These are phyloP conservation scores for Apiotrichum gamsii DNA, from an alignment of 1,284 basidiomycete genomes.

Conservation along the genomic window DNA sequence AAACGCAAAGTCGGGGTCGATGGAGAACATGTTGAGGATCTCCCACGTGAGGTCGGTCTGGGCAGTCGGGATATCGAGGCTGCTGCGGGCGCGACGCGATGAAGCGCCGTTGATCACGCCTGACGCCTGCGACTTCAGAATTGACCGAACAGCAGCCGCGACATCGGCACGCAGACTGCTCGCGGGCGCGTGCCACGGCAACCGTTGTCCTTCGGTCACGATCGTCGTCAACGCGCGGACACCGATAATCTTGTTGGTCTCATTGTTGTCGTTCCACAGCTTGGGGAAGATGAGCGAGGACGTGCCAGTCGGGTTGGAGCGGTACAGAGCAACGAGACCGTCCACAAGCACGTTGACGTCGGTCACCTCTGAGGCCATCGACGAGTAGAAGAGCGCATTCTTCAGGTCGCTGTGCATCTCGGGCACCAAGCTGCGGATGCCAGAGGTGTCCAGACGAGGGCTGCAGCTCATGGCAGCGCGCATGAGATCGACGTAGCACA, in stretches of 20 bases:
- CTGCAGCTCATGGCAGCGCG: constrained; percentile 67
- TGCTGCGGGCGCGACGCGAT: constrained; percentile 10
- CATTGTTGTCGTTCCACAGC: constrained; percentile 67
- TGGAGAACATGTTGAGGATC: constrained; percentile 26
- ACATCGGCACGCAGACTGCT: constrained; percentile 21
- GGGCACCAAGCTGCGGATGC: constrained; percentile 60
- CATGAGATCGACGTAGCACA: constrained; percentile 75
- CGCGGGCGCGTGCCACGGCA: constrained; percentile 31
- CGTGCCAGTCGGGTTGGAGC: constrained; percentile 61
- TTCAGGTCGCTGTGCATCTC: constrained; percentile 74
- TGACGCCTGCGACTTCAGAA: constrained; percentile 25
- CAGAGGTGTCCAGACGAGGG: constrained; percentile 53
- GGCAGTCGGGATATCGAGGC: constrained; percentile 14
- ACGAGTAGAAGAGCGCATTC: constrained; percentile 38
- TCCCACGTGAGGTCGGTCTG: constrained; percentile 27
- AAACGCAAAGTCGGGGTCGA: constrained; percentile 31
- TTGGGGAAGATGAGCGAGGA: constrained; percentile 59
- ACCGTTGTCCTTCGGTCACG: constrained; percentile 36
- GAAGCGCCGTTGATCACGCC: constrained; percentile 5
- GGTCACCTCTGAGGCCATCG: constrained; percentile 51
- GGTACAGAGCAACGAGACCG: constrained; percentile 63
- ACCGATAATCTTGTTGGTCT: constrained; percentile 70
- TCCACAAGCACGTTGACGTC: constrained; percentile 75
- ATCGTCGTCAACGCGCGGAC: constrained; percentile 62
- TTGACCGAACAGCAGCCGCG: constrained; percentile 19